phyloP scores from a whole-genome alignment of 305 asterid genomes.

The Coffea humblotiana region DNA sequence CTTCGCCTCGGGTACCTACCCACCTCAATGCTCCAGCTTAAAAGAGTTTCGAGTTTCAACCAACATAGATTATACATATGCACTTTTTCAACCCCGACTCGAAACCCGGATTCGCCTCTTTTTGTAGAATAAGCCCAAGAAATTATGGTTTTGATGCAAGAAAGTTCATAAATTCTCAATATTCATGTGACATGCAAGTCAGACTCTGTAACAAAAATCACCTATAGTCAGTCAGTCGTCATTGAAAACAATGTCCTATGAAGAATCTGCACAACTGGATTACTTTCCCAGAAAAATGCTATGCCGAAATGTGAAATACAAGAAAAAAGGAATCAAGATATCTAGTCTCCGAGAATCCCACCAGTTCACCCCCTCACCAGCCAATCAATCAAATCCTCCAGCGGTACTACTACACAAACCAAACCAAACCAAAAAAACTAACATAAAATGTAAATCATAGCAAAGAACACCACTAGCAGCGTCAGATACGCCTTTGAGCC shows the following conservation, averaged over 20 bases:
- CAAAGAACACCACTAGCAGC: slow-evolving; percentile 29
- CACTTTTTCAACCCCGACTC: too few relatives aligned
- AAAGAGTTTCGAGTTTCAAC: too few relatives aligned
- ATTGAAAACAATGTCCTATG: neutral
- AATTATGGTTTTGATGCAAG: neutral
- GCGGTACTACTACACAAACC: neutral
- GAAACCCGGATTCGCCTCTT: too few relatives aligned
- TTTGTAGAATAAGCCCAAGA: too few relatives aligned
- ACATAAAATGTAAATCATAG: slow-evolving; percentile 20
- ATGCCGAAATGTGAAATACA: neutral
- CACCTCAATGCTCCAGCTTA: too few relatives aligned
- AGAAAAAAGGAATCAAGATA: neutral
- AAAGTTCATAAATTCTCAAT: neutral
- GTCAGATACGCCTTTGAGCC: slow-evolving; percentile 28
- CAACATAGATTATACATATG: too few relatives aligned
- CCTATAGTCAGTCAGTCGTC: slow-evolving; percentile 1
- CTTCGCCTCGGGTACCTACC: too few relatives aligned
- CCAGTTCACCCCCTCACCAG: neutral
- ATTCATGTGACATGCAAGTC: neutral
- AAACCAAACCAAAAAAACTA: slow-evolving; percentile 3
- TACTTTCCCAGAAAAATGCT: slow-evolving; percentile 10
- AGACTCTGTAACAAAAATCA: slow-evolving; percentile 3
- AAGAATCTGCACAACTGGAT: slow-evolving; percentile 4
- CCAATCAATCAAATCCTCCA: slow-evolving; percentile 3
- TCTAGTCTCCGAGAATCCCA: neutral